Evolutionary conservation across 495 filamentous ascomycete species (phyloP).

Genomic region (Cryomyces minteri): DNA sequence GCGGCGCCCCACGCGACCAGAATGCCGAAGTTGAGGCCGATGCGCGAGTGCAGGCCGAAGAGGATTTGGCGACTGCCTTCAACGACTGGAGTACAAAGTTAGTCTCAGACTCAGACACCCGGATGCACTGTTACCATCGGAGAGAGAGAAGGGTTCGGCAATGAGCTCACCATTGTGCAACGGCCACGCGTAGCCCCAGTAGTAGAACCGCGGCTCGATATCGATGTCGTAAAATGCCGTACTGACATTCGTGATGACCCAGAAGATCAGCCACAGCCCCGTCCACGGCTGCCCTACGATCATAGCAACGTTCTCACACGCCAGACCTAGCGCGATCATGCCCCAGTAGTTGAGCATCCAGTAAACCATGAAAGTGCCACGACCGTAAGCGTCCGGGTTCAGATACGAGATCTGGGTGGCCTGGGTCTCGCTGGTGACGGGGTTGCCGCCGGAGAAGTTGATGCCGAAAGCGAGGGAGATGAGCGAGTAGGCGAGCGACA

Average conservation of each 20-base stretch:
- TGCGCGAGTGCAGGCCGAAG: constrained; percentile 41
- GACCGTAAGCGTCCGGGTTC: constrained; percentile 34
- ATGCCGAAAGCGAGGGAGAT: constrained; percentile 48
- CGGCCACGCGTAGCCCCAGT: constrained; percentile 59
- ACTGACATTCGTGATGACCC: constrained; percentile 53
- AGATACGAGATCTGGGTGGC: constrained; percentile 17
- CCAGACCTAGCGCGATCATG: constrained; percentile 48
- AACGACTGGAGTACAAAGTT: constrained; percentile 27
- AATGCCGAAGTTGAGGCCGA: constrained; percentile 46
- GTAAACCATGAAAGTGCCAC: constrained; percentile 45
- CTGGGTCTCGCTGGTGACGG: constrained; percentile 20
- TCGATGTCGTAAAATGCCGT: constrained; percentile 46
- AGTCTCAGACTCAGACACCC: neutral
- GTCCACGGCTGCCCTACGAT: constrained; percentile 48
- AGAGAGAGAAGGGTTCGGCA: no score
- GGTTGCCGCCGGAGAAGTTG: constrained; percentile 27
- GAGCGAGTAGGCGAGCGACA: constrained; percentile 48
- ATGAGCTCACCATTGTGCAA: constrained; percentile 23
- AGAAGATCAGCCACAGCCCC: constrained; percentile 55
- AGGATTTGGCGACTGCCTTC: constrained; percentile 41
- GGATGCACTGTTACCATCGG: no score
- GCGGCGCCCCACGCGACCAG: constrained; percentile 41
- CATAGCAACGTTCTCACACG: constrained; percentile 59
- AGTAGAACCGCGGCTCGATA: constrained; percentile 39
- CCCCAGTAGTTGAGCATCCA: constrained; percentile 62